Base-by-base conservation (phyloP, 805 yeast genomes). In the Saturnispora halmiae region DNA sequence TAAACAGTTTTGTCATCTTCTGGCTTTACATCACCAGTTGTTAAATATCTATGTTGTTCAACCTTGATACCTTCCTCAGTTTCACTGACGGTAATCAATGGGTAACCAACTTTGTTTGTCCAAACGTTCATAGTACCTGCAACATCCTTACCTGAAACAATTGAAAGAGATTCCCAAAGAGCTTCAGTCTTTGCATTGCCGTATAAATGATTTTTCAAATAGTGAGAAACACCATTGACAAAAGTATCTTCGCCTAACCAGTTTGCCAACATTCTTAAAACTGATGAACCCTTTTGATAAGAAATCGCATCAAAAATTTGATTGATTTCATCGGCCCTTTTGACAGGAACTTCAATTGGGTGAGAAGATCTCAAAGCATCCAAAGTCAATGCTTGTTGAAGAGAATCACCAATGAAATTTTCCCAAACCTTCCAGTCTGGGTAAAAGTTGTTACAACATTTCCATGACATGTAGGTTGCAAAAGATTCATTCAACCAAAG, bases 401-500 rank as follows among this genome's bases (percentile, higher is more conserved):
- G 57, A 4, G 79, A 69, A 32, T 71, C 75, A 39, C 75, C 68
- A 27, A 73, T 73, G 42, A 72, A 74, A n/a, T 65, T 65, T 44
- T 69, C 74, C 69, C 82, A 81, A 30, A 81, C 79, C 54, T 82
- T 80, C 94, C 94, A 84, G 45, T 77, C 81, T 24, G 90, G 88
- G 58, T 73, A 78, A 52, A 84, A 71, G 50, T 71, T 66, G 55
- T 81, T 76, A 42, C 79, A 77, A 15, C 90, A 80, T 45, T 70
- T 66, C 71, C 74, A 82, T 1, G 85, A 82, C 63, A 82, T 82
- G 79, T 86, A 84, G 27, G 94, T 85, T 14, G 94, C 95, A 62
- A 84, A 84, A 30, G 92, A 90, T 64, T 84, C 94, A 58, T 84
- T 84, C 48, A 84, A 72, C 94, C 94, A 84, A 50, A 84, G 69